These are phyloP conservation scores for Sicyos baderoa DNA, from an alignment of 306 rosid species.

Conservation along the genomic window DNA sequence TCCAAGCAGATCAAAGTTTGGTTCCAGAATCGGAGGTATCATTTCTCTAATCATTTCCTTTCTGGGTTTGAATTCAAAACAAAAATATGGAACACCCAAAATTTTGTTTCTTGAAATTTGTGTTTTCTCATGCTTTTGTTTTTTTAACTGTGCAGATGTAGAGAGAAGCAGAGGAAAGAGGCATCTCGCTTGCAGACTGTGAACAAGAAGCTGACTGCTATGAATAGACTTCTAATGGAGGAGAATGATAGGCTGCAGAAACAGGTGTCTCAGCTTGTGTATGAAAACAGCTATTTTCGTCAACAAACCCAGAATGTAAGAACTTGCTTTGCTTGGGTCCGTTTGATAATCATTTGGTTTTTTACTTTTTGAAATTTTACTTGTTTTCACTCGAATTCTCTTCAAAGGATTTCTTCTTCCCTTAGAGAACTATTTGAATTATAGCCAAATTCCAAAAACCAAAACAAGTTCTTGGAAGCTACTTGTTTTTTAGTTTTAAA, in stretches of 20 bases:
- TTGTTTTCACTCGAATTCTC: too few species aligned
- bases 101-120: not conserved
- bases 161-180: slow-evolving; percentile 97
- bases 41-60: not conserved
- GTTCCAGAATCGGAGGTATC: slow-evolving; percentile 90
- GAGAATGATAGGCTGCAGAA: slow-evolving; percentile 96
- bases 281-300: slow-evolving; percentile 84
- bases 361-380: too few species aligned
- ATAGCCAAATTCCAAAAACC: too few species aligned
- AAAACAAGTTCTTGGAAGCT: too few species aligned
- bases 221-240: slow-evolving; percentile 93
- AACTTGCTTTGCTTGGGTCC: not conserved
- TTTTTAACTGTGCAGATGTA: slow-evolving; percentile 43
- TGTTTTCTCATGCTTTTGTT: not conserved
- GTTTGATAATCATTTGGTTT: too few species aligned
- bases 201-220: slow-evolving; percentile 88
- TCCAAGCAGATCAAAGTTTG: slow-evolving; percentile 99
- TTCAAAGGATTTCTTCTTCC: too few species aligned
- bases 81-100: not conserved
- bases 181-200: slow-evolving; percentile 87
- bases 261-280: slow-evolving; percentile 91
- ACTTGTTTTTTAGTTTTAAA: too few species aligned
- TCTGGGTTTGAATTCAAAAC: not conserved
- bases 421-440: too few species aligned
- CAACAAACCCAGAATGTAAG: slow-evolving; percentile 85